A percentile compares a stretch with the other conserved stretches of the same genome.
phyloP scores from a whole-genome alignment of 495 filamentous ascomycete species.

The Podospora fimiseda region DNA sequence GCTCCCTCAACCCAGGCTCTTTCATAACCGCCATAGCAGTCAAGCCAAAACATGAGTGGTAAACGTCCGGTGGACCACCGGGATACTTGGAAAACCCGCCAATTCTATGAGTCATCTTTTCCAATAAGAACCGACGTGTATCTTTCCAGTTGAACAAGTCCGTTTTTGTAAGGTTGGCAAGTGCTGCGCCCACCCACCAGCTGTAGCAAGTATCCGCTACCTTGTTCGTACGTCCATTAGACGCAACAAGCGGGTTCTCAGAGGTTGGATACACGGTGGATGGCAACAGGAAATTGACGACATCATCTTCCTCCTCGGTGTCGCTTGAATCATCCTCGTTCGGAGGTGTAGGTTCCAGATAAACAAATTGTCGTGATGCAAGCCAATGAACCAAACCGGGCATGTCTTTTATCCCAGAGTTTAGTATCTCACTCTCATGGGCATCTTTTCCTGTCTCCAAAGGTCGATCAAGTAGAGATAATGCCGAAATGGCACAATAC shows the following conservation, averaged over 20 bases:
- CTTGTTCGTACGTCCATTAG: conserved; percentile 88
- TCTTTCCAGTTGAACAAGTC: conserved; percentile 53
- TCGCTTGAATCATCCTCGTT: conserved; percentile 17
- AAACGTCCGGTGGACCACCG: conserved; percentile 78
- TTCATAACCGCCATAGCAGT: conserved; percentile 64
- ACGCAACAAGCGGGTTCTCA: conserved; percentile 47
- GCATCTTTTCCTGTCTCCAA: conserved; percentile 22
- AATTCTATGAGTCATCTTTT: conserved; percentile 82
- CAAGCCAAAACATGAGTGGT: conserved; percentile 86
- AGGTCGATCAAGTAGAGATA: conserved; percentile 61
- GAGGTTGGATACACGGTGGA: conserved; percentile 30
- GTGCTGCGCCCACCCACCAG: conserved; percentile 77
- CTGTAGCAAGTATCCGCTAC: conserved; percentile 87
- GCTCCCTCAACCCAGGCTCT: conserved; percentile 48
- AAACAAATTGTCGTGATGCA: conserved; percentile 58
- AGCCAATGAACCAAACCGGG: conserved; percentile 34
- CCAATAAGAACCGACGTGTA: conserved; percentile 70
- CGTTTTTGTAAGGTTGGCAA: conserved; percentile 60
- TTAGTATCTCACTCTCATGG: conserved; percentile 27
- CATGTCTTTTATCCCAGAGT: conserved; percentile 30
- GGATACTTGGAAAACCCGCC: conserved; percentile 86
- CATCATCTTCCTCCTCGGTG: conserved; percentile 44
- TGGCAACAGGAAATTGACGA: conserved; percentile 29
- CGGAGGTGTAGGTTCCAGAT: conserved; percentile 38
- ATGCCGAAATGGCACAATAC: conserved; percentile 72